Evolutionary conservation across 306 rosid species (phyloP).

Genomic region (Abrus precatorius): DNA sequence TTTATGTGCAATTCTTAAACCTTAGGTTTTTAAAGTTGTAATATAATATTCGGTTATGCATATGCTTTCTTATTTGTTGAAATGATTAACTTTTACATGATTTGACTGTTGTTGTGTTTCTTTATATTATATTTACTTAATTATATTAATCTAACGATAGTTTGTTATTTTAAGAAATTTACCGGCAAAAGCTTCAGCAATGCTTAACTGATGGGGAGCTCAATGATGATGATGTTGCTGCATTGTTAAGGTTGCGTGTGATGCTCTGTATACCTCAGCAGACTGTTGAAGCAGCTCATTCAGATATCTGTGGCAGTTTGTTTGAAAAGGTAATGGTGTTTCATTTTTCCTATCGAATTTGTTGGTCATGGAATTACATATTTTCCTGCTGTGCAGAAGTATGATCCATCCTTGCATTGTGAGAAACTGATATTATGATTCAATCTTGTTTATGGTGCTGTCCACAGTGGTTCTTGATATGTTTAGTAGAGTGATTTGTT

Average conservation of each 20-base stretch:
- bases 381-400: slow-evolving; percentile 38
- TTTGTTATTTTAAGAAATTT: slow-evolving; percentile 70
- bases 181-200: slow-evolving; percentile 96
- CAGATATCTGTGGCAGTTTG: slow-evolving; percentile 95
- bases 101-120: slow-evolving; percentile 10
- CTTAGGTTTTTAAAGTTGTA: background rate
- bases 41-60: slow-evolving; percentile 12
- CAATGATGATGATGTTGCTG: slow-evolving; percentile 79
- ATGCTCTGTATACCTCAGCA: slow-evolving; percentile 93
- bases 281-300: slow-evolving; percentile 89
- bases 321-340: slow-evolving; percentile 80
- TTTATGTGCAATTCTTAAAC: slow-evolving; percentile 32
- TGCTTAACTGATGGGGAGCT: slow-evolving; percentile 94
- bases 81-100: slow-evolving; percentile 20
- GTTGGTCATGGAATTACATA: slow-evolving; percentile 5
- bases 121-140: slow-evolving; percentile 25
- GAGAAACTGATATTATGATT: slow-evolving; percentile 23
- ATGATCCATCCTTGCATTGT: background rate
- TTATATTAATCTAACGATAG: slow-evolving; percentile 44
- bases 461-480: slow-evolving; percentile 22
- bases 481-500: slow-evolving; percentile 30
- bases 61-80: slow-evolving; percentile 28
- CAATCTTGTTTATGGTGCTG: background rate
- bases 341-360: slow-evolving; percentile 26
- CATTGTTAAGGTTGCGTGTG: slow-evolving; percentile 87